Conservation (phyloP, 495 filamentous ascomycete species). For the Neurospora sp. region DNA sequence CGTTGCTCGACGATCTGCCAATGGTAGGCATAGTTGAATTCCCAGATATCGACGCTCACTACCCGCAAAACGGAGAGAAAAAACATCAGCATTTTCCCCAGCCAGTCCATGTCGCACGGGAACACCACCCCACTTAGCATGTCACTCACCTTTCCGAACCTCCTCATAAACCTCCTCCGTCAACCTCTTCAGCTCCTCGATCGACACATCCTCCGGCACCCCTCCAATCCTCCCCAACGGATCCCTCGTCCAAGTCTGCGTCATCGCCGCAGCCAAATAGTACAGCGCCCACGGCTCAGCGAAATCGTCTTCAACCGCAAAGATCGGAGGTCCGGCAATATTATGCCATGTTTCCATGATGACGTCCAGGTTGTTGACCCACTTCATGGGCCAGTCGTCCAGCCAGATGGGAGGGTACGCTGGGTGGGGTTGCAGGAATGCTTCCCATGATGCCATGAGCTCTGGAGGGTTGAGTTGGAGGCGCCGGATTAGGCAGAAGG, state of each 20-base stretch:
- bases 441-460: not conserved
- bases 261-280: not conserved
- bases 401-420: not conserved
- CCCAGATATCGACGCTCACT: not conserved
- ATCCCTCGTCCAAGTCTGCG: not conserved
- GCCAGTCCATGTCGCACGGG: not conserved
- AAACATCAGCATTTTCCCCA: not conserved
- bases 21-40: not conserved
- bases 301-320: not conserved
- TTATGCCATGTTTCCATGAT: not conserved
- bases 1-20: not conserved
- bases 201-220: not conserved
- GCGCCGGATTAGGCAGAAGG: not conserved
- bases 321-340: not conserved
- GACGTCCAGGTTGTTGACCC: not conserved
- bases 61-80: accelerated
- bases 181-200: not conserved
- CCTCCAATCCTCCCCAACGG: not conserved
- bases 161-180: not conserved
- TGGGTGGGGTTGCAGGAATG: not conserved
- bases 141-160: not conserved
- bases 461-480: not conserved
- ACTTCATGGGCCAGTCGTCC: not conserved
- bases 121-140: not conserved
- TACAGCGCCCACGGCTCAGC: not conserved